Base-by-base conservation (phyloP, 495 filamentous ascomycete species). In the Sporormia fimetaria region DNA sequence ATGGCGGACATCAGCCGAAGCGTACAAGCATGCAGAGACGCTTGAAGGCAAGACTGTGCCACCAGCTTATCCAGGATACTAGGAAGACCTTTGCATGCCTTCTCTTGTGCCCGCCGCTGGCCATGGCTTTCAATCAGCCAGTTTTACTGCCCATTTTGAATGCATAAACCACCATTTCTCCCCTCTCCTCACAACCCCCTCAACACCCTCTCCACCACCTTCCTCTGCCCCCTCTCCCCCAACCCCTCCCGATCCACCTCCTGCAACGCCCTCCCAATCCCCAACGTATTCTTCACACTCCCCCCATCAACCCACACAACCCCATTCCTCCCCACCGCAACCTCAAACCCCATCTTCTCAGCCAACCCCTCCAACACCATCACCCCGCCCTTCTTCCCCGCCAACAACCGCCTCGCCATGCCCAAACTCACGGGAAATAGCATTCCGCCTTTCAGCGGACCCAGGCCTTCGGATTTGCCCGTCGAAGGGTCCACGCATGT, bases 311-410 rank as follows among this genome's bases (percentile, higher is more conserved):
- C 79, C 90, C 90, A 95, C 24, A 95, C 72, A 64, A 74, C 81
- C 15, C 90, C 90, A 60, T 98, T 98, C 57, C 87, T 76, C 16
- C 92, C 92, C 18, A 94, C 84, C 3, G 90, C 90, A 43, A 90
- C 78, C 67, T 98, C 90, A 62, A 95, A 98, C 35, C 73, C 71
- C 29, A 88, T 65, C 33, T 76, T 81, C 52, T 71, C 76, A 11
- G 78, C 37, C n/a, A 96, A 62, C 52, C 86, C 82, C 43, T 93
- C 84, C 34, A 96, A 58, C 14, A 96, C 59, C 3, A 68, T 73
- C 20, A 88, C 68, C 3, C 83, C 70, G 26, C 71, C 76, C 20
- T 55, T 35, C 70, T 75, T 78, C 75, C 41, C 61, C 57, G 83
- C 73, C 49, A 82, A 63, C 52, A 98, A 55, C 38, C 90, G 67